Base-by-base conservation (phyloP, 1,139 yeast genomes). In the Taphrina deformans region DNA sequence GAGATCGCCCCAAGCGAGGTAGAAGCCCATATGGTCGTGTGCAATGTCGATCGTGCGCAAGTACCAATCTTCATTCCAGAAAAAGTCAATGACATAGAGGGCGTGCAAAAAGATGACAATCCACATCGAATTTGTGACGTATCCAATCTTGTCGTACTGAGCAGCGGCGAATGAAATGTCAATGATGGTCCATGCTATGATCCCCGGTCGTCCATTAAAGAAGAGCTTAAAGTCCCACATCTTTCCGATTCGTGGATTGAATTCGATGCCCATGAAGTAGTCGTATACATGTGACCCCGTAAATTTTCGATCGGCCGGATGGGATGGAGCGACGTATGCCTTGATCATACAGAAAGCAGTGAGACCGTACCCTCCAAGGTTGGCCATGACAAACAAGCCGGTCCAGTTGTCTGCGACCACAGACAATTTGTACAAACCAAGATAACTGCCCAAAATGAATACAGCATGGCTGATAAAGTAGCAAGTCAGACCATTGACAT, bases 1-100 rank as follows among this genome's bases (percentile, higher is more conserved):
- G 72, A 92, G 80, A 74, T 93, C 99, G 33, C 99, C 99, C 79
- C 92, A 92, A 6, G 92, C 85, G 63, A 93, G 80, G 98, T 93
- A 93, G 77, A 86, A 91, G 0, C 99, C 99, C 75, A 93, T 90
- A 0, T 99, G 99, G 77, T 93, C 99, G 96, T 89, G 21, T n/a
- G 96, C 88, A 62, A 91, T 84, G 74, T 93, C 99, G 82, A 93
- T 92, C 97, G 93, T 93, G 5, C 93, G 85, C 67, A 93, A 79
- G 21, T 87, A 82, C 16, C 67, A 65, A 14, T 65, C 63, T 45
- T 62, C 66, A 24, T 62, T 56, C 55, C 62, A 91, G 91, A 70
- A 89, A 79, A 0, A 97, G 74, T 93, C 98, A 72, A 91, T 79
- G n/a, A 91, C 86, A 73, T 93, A 93, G 73, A 87, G 86, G 1